phyloP scores from a whole-genome alignment of 495 filamentous ascomycete species.

The Aspergillus coremiiformis region DNA sequence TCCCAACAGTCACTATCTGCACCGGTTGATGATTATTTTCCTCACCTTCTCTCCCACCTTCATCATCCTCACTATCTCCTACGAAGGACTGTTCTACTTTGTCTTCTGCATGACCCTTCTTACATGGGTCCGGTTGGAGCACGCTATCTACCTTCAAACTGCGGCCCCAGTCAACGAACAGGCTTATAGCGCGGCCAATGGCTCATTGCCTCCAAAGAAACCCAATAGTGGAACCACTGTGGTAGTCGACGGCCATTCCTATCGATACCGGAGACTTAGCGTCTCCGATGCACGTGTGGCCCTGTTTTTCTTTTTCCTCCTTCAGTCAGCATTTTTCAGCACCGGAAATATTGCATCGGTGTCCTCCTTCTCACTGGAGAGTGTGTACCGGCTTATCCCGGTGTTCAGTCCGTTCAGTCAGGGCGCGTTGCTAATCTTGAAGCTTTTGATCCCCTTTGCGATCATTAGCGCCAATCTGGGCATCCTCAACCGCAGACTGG shows the following conservation, averaged over 20 bases:
- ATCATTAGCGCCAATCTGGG: constrained; percentile 90
- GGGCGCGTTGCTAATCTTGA: constrained; percentile 77
- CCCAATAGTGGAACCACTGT: constrained; percentile 24
- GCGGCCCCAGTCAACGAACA: constrained; percentile 23
- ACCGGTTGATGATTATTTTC: constrained; percentile 83
- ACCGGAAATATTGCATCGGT: constrained; percentile 95
- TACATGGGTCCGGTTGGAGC: constrained; percentile 86
- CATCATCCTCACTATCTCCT: constrained; percentile 94
- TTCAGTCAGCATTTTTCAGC: constrained; percentile 95
- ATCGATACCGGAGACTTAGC: constrained; percentile 60
- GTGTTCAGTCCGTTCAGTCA: constrained; percentile 93
- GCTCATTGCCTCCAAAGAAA: constrained; percentile 15
- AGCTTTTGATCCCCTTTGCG: constrained; percentile 89
- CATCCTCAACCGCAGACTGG: constrained; percentile 78
- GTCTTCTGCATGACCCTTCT: constrained; percentile 77
- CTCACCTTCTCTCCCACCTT: constrained; percentile 90
- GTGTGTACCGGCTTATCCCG: constrained; percentile 84
- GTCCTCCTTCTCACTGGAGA: constrained; percentile 89
- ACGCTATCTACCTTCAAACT: constrained; percentile 60
- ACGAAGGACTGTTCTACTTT: constrained; percentile 95
- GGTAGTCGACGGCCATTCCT: constrained; percentile 30
- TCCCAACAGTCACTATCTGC: constrained; percentile 82
- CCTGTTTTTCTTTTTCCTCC: constrained; percentile 88
- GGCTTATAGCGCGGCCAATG: constrained; percentile 10
- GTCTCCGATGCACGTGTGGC: constrained; percentile 79